These are phyloP conservation scores for Phlebiopsis gigantea DNA, from an alignment of 768 basidiomycete genomes.

Conservation along the genomic window DNA sequence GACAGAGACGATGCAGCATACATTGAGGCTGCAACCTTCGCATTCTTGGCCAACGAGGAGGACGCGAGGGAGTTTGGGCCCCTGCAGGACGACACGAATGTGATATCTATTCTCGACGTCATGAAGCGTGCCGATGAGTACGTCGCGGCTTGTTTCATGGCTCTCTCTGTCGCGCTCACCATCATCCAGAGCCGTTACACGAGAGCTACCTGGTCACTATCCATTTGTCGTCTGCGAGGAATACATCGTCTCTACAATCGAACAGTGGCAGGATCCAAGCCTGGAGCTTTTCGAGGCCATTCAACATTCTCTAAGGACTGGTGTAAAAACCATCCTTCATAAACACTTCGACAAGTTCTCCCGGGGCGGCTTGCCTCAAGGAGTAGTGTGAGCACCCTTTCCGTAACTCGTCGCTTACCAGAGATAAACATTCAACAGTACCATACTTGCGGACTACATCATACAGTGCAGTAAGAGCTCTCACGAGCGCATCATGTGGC, in stretches of 20 bases:
- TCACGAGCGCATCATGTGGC: constrained; percentile 41
- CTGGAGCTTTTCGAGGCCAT: constrained; percentile 38
- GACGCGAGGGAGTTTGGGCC: not conserved
- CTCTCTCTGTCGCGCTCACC: not conserved
- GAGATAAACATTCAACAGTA: constrained; percentile 35
- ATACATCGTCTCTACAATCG: constrained; percentile 41
- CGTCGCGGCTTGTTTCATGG: constrained; percentile 18
- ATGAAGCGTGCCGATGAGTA: constrained; percentile 41
- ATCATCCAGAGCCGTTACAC: constrained; percentile 55
- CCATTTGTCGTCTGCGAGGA: constrained; percentile 54
- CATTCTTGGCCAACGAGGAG: constrained; percentile 22
- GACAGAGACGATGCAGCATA: too few relatives aligned
- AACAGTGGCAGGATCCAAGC: constrained; percentile 46
- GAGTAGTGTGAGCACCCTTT: constrained; percentile 34
- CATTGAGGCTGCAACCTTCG: not conserved
- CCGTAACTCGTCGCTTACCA: too few relatives aligned
- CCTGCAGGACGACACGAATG: constrained; percentile 6
- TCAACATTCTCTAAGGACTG: constrained; percentile 30
- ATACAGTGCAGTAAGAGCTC: constrained; percentile 35
- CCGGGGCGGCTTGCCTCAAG: constrained; percentile 46
- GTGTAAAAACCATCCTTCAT: constrained; percentile 39
- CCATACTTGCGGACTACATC: constrained; percentile 46
- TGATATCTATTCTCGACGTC: constrained; percentile 51
- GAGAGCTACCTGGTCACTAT: constrained; percentile 64
- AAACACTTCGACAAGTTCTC: constrained; percentile 48